Evolutionary conservation across 345 rosid genomes (phyloP), one percentile per base, ranked within the genome.

Genomic region (Cochlearia excelsa): DNA sequence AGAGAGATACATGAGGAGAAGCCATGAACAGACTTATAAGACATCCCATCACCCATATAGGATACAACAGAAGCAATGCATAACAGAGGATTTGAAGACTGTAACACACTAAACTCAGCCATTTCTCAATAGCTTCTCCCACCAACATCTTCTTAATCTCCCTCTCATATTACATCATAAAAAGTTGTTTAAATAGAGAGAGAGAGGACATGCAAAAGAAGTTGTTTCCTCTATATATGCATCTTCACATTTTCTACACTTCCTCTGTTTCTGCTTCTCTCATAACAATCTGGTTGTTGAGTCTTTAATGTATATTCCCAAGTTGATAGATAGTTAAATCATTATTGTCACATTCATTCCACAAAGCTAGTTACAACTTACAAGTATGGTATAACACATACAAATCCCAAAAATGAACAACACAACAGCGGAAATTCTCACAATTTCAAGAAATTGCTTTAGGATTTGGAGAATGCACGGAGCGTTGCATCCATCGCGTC

Each of bases 401-500:
- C 30, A 69, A 9, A 42, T 33, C 9, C 58, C 23, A 49, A 23
- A 16, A 50, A 30, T 51, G 43, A 50, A 43, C 30, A 53, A 38
- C 52, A 68, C 57, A 33, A 35, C 45, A 44, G 45, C 34, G 52
- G 55, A 62, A 61, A 41, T 27, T 23, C 43, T 28, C 11, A 46
- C 54, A 34, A 53, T 43, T 5, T 16, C 23, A 16, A 30, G 11
- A 3, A 57, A 23, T 8, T 34, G 41, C 26, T 70, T 16, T 60
- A 70, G 30, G 65, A 63, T 51, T 70, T 70, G 53, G 70, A 65
- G 75, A 88, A 93, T 30, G 91, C 84, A 5, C 41, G 81, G 8
- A 93, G 95, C 23, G 97, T 93, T 35, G 85, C 96, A 16, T 85
- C 96, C 37, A 93, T 80, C 9, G 82, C 96, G 61, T 80, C 85